Base-by-base conservation (phyloP, 768 basidiomycete genomes). In the Phallus indusiatus region DNA sequence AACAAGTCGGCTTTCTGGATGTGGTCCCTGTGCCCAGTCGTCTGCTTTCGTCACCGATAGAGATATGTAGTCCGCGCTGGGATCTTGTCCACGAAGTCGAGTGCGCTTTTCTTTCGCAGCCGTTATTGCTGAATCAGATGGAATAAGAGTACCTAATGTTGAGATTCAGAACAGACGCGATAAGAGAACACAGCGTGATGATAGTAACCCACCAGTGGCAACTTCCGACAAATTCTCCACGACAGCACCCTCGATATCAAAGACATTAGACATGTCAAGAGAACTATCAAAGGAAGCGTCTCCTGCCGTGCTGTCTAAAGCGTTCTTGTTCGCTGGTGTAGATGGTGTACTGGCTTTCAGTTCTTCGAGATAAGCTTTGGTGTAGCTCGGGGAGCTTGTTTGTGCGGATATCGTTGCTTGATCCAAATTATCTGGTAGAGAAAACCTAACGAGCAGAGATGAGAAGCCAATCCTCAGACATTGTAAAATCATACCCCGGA, bases 1-100 rank as follows among this genome's bases (percentile, higher is more conserved):
- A 71, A 88, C 67, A 24, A 94, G 72, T 9, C 91, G 80, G 67
- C 89, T 91, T 64, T 86, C 86, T 7, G 90, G 91, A 74, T 92
- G 90, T 7, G 90, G 90, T 0, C 90, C 90, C 63, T 80, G 76
- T 9, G 78, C 69, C 36, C 73, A 70, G 36, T 86, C 81, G 18
- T 72, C 72, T 50, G 75, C 76, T 61, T 78, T 82, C 0, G 81
- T 74, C 4, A 93, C 78, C 18, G 87, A 83, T 16, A 94, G 70
- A 0, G 91, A 90, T 21, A 94, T 88, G 63, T 80, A 94, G 47
- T 88, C 85, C 9, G 71, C 70, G 33, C 74, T 75, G 1, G 73
- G 74, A 33, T 76, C 75, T 14, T 24, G 22, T 46, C 21, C 56
- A 17, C 86, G 80, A 17, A 90, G 63, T 24, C 83, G 81, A 61